Conservation (phyloP, 2,329 filamentous ascomycete genomes). For the Trichophyton rubrum region DNA sequence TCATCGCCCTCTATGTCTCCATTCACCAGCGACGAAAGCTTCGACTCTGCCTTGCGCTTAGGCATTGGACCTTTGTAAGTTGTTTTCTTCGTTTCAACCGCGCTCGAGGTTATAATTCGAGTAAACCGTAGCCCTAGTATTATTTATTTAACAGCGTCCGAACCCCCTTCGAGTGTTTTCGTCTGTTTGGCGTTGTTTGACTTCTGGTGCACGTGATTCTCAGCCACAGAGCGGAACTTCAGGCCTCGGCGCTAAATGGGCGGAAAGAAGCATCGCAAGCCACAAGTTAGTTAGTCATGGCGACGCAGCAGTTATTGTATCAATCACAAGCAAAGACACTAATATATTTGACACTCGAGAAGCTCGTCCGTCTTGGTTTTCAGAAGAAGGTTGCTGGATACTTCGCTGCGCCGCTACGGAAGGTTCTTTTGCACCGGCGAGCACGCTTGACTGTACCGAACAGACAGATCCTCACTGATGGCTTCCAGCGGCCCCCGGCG, state of each 20-base stretch:
- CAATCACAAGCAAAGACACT: neutral
- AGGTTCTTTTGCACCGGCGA: neutral
- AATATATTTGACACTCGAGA: neutral
- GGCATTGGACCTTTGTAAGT: conserved; percentile 20
- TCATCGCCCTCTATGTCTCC: conserved; percentile 35
- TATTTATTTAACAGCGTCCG: neutral
- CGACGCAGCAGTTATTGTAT: too few relatives aligned
- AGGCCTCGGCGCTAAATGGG: neutral
- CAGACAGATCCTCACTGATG: conserved; percentile 20
- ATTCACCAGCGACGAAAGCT: conserved; percentile 36
- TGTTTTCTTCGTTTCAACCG: neutral
- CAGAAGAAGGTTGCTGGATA: neutral
- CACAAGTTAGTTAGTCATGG: neutral
- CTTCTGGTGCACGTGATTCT: conserved; percentile 8
- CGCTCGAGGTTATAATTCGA: neutral
- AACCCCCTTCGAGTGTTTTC: neutral
- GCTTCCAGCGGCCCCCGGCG: conserved; percentile 30
- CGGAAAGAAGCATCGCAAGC: neutral
- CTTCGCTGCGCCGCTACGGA: neutral
- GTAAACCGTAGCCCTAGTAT: neutral
- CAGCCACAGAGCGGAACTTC: neutral
- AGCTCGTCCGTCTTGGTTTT: neutral
- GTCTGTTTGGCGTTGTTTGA: neutral
- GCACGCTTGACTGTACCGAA: neutral
- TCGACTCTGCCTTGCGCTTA: conserved; percentile 31